Evolutionary conservation across 1,284 basidiomycete species (phyloP), one percentile per base, ranked within the genome.

Genomic region (Pisolithus thermaeus): DNA sequence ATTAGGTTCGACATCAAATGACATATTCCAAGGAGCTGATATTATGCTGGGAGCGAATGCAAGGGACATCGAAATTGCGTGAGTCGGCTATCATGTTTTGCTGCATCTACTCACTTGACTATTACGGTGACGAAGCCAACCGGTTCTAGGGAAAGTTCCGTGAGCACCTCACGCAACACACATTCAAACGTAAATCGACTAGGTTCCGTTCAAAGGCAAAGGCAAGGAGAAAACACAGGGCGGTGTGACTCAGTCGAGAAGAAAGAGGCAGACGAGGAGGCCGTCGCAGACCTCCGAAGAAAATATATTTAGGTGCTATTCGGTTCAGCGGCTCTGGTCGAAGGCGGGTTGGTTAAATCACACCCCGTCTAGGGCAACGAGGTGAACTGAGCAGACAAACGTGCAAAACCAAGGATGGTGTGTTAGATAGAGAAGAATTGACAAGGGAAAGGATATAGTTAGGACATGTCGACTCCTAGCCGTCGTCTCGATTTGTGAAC

Each of bases 381-480:
- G 1, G 78, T 58, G 2, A 78, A 60, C 7, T 64, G 61, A 7
- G 70, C 61, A 27, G 68, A 56, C 0, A 81, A 79, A 0, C 76
- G 74, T 2, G 77, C 69, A 37, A 87, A 53, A 35, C 84, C 60
- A 7, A 58, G 3, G 71, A 61, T 0, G 76, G 73, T 1, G 64
- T 62, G 1, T 68, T 46, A 0, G 80, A 77, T 16, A 73, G 59
- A 0, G 78, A 68, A 11, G 78, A 60, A 57, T 84, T 80, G 0
- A 83, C 80, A 1, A 71, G 58, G 1, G 86, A 83, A 0, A 93
- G 77, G 1, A 86, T 87, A 65, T 91, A 94, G 62, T 92, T 92
- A 7, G 91, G 91, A 61, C 81, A 94, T 11, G 69, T 69, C 0
- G 87, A 86, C 47, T 73, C 63, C 1, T 57, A 49, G n/a, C n/a